Evolutionary conservation across 176 grass and related monocot genomes (phyloP).

Genomic region (Oryza officinalis): DNA sequence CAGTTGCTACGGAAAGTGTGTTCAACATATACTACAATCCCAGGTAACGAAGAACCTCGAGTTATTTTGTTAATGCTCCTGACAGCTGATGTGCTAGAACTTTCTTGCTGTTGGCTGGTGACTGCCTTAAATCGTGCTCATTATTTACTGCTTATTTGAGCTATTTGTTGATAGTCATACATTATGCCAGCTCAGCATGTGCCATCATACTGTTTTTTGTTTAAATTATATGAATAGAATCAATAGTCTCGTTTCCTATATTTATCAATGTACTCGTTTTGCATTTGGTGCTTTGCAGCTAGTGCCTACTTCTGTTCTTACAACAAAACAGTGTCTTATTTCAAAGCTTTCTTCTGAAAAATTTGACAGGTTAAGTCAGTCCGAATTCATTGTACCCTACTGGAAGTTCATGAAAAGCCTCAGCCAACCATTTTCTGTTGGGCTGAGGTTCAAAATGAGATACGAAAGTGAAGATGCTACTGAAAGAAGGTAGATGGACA

Average conservation of each 20-base stretch:
- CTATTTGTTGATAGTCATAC: background rate
- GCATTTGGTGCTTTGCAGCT: background rate
- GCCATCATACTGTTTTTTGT: background rate
- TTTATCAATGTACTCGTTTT: background rate
- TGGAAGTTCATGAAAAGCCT: conserved; percentile 84
- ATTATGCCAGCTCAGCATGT: background rate
- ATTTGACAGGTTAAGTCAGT: conserved; percentile 62
- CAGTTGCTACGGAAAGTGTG: conserved; percentile 63
- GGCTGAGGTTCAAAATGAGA: conserved; percentile 86
- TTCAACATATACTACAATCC: conserved; percentile 91
- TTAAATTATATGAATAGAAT: background rate
- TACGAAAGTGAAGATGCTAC: conserved; percentile 90
- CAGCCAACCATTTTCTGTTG: conserved; percentile 65
- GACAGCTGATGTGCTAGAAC: background rate
- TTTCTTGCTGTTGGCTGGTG: background rate
- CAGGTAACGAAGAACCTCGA: conserved; percentile 44
- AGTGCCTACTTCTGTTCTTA: background rate
- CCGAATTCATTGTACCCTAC: conserved; percentile 86
- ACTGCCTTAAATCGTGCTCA: background rate
- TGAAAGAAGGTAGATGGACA: conserved; percentile 70
- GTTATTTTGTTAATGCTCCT: background rate
- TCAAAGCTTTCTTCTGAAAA: conserved; percentile 5
- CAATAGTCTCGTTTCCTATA: background rate
- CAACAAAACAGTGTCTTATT: background rate
- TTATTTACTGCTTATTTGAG: background rate